A percentile compares a stretch with the other conserved stretches of the same genome.
These are phyloP conservation scores for Xylaria castorea DNA, from an alignment of 495 filamentous ascomycete species.

Conservation along the genomic window DNA sequence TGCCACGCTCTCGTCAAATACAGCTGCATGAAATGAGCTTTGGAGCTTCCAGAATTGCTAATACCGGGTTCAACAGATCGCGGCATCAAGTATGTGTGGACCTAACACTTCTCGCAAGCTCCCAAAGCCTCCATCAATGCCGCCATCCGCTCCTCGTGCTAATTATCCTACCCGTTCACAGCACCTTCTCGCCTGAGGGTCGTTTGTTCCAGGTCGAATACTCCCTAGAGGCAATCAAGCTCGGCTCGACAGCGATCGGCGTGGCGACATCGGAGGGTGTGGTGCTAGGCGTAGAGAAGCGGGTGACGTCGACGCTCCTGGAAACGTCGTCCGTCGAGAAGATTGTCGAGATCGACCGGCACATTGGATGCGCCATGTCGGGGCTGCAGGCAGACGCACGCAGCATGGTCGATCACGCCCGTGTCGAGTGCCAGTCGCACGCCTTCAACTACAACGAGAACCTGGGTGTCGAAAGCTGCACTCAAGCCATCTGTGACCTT, in stretches of 20 bases:
- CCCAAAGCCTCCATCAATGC: conserved; percentile 18
- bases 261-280: conserved; percentile 93
- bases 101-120: conserved; percentile 18
- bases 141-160: conserved; percentile 10
- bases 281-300: conserved; percentile 97
- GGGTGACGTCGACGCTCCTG: conserved; percentile 94
- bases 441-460: conserved; percentile 96
- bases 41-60: not conserved
- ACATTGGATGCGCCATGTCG: conserved; percentile 98
- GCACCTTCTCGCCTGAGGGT: conserved; percentile 99
- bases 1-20: conserved; percentile 2
- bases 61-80: conserved; percentile 69
- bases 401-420: conserved; percentile 95
- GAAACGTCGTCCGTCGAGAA: conserved; percentile 98
- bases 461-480: conserved; percentile 94
- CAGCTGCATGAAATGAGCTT: not conserved
- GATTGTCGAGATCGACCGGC: conserved; percentile 98
- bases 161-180: conserved; percentile 48
- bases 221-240: conserved; percentile 99
- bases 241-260: conserved; percentile 96
- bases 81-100: conserved; percentile 87
- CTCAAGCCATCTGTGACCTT: conserved; percentile 97
- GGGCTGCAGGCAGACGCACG: conserved; percentile 96
- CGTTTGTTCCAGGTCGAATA: conserved; percentile 99
- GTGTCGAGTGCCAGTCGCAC: conserved; percentile 96